Conservation (phyloP, 208 protist genomes). For the Porcisia deanei region DNA sequence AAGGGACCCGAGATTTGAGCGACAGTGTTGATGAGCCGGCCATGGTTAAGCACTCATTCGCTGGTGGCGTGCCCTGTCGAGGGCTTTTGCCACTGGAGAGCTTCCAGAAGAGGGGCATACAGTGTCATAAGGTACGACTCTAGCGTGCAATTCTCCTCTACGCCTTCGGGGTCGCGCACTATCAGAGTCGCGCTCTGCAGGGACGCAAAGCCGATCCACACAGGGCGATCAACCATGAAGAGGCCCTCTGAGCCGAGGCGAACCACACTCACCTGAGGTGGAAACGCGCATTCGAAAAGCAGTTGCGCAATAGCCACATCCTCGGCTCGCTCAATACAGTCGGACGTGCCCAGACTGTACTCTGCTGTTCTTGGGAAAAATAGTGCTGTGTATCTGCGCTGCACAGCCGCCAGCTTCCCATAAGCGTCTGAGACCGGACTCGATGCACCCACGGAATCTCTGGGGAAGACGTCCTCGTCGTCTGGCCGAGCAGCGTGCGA, state of each 20-base stretch:
- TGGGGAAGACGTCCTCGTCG: not conserved
- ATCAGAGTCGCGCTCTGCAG: conserved; percentile 21
- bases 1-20: not conserved
- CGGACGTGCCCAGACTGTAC: not conserved
- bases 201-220: conserved; percentile 20
- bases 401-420: not conserved
- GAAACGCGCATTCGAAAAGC: conserved; percentile 9
- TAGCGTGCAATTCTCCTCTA: conserved; percentile 14
- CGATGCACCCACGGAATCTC: too few relatives aligned
- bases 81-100: conserved; percentile 13
- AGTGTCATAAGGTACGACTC: conserved; percentile 18
- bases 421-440: not conserved
- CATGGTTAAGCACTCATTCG: too few relatives aligned
- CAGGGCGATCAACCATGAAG: conserved; percentile 20
- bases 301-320: conserved; percentile 24
- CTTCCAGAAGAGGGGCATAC: conserved; percentile 22
- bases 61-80: not conserved
- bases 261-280: conserved; percentile 13
- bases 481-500: not conserved
- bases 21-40: not conserved
- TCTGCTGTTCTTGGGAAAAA: not conserved
- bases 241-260: conserved; percentile 3
- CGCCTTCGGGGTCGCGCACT: conserved; percentile 22
- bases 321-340: not conserved
- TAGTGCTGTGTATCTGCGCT: not conserved